Evolutionary conservation across 345 rosid genomes (phyloP).

Genomic region (Toxicodendron radicans): DNA sequence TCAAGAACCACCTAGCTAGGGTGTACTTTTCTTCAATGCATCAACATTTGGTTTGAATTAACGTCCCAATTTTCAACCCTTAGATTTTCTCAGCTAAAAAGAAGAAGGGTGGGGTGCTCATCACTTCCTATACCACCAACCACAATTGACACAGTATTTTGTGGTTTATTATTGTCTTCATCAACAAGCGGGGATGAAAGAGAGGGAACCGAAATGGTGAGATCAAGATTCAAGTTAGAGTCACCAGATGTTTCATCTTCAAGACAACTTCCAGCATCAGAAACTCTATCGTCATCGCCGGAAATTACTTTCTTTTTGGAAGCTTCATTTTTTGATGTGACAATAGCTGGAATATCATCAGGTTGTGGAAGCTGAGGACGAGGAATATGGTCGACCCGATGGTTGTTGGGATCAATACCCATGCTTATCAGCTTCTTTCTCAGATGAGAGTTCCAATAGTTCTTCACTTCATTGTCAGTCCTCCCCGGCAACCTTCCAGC

Average conservation of each 20-base stretch:
- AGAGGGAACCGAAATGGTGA: constrained; percentile 22
- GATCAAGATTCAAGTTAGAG: constrained; percentile 42
- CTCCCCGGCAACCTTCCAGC: constrained; percentile 57
- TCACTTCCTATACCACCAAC: constrained; percentile 7
- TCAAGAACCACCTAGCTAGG: neutral
- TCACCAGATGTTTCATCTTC: constrained; percentile 24
- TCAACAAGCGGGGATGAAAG: neutral
- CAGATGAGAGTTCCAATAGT: constrained; percentile 48
- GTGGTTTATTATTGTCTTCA: constrained; percentile 13
- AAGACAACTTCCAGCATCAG: constrained; percentile 35
- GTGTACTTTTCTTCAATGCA: neutral
- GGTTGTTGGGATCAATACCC: constrained; percentile 54
- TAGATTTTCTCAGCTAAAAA: constrained; percentile 19
- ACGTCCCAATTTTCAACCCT: neutral
- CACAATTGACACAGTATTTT: neutral
- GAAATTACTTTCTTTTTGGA: neutral
- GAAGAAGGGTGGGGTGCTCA: constrained; percentile 33
- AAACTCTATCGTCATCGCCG: constrained; percentile 10
- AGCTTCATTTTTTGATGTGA: constrained; percentile 10
- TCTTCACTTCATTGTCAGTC: constrained; percentile 53
- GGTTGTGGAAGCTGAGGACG: constrained; percentile 10
- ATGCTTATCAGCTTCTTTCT: constrained; percentile 40
- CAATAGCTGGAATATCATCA: neutral
- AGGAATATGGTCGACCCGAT: constrained; percentile 28
- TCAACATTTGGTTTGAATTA: neutral